Evolutionary conservation across 2,329 filamentous ascomycete species (phyloP), one percentile per base, ranked within the genome.

Genomic region (Aspergillus fischeri): DNA sequence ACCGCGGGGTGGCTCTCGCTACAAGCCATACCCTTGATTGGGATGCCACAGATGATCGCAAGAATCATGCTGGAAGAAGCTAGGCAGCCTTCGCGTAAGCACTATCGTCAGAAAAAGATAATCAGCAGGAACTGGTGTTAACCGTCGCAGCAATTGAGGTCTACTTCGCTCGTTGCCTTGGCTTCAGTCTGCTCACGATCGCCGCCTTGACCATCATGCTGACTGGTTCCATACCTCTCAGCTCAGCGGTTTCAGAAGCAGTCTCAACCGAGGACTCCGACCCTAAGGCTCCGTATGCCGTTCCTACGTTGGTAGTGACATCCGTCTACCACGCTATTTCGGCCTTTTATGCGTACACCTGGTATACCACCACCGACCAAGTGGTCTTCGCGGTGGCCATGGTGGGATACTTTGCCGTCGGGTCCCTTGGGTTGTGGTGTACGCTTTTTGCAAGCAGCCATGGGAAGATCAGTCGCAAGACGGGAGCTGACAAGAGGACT

Each of bases 121-220:
- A 10, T 24, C 8, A 6, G 8, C 42, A 21, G 2, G 11, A 24
- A 45, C 20, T 7, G 42, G 21, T 27, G 44, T 24, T 47, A 47
- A 47, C 24, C 1, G 11, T 24, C 21, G 11, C 63, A 84, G 86
- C 75, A 25, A 78, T 91, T 32, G 88, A 92, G 73, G 75, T 83
- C 55, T 93, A 93, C 80, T 86, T 92, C 71, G 85, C 85, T 52
- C 87, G 89, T 45, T 84, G 82, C 28, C 81, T 91, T 1, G 90
- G 88, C 61, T 77, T 92, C 56, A 77, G 85, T 29, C 81, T 91
- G 48, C 77, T 92, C 24, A 77, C 85, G 9, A 75, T 93, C 28
- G 86, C 85, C 32, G 68, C 86, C 6, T 74, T 89, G 11, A 81
- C 82, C n/a, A 74, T 92, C 41, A 78, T 90, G 38, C 80, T 92